Conservation (phyloP, 2,329 filamentous ascomycete species). For the Cordyceps pruinosa region DNA sequence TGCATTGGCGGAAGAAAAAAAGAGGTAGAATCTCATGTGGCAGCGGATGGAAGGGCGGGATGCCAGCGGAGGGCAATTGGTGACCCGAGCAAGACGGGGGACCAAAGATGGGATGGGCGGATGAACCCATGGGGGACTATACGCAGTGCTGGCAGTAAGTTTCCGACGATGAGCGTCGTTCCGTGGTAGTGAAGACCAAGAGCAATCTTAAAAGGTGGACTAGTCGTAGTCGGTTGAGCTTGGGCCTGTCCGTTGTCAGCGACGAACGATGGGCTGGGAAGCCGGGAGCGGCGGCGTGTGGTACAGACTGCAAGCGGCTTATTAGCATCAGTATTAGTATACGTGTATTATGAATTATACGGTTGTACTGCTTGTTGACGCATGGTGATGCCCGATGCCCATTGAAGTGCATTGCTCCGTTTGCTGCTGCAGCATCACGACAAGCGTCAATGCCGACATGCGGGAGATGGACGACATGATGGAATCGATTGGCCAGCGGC, state of each 20-base stretch:
- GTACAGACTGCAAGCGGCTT: neutral
- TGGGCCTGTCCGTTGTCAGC: neutral
- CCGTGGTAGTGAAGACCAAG: neutral
- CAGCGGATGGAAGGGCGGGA: neutral
- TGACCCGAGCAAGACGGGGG: neutral
- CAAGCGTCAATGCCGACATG: neutral
- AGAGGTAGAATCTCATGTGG: neutral
- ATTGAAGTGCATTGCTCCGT: neutral
- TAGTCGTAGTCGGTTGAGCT: neutral
- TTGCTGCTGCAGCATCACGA: neutral
- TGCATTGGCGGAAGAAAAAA: neutral
- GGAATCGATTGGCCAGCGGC: neutral
- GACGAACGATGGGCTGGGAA: neutral
- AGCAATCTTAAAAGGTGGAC: slow-evolving; percentile 12
- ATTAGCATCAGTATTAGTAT: too few species aligned
- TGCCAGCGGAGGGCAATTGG: too few species aligned
- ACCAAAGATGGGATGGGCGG: neutral
- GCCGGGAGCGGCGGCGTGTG: neutral
- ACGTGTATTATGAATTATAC: neutral
- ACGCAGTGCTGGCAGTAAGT: neutral
- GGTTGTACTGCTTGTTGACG: neutral
- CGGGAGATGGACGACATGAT: neutral
- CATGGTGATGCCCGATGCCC: neutral
- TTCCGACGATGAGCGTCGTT: neutral
- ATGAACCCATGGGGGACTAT: neutral